Conservation (phyloP, 768 basidiomycete species). For the Mycena belliarum region DNA sequence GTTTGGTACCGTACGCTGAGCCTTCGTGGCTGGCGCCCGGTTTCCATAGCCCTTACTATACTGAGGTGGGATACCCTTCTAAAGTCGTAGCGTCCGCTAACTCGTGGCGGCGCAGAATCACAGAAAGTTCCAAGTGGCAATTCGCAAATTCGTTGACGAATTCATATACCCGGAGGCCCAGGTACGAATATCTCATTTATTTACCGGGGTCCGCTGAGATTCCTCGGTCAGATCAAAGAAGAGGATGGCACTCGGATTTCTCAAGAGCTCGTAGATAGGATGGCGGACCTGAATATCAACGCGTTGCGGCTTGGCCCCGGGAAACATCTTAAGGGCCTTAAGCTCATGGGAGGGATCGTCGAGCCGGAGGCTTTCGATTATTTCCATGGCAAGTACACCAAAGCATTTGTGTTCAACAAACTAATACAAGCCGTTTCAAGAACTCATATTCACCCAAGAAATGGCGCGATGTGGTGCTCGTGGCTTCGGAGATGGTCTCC, state of each 20-base stretch:
- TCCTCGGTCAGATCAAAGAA: slow-evolving; percentile 60
- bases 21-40: slow-evolving; percentile 71
- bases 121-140: slow-evolving; percentile 51
- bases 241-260: slow-evolving; percentile 86
- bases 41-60: slow-evolving; percentile 75
- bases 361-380: slow-evolving; percentile 88
- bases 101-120: slow-evolving; percentile 45
- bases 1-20: slow-evolving; percentile 77
- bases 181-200: slow-evolving; percentile 15
- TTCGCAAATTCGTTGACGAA: slow-evolving; percentile 70
- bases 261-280: slow-evolving; percentile 76
- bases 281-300: slow-evolving; percentile 81
- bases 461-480: slow-evolving; percentile 65
- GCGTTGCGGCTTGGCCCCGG: slow-evolving; percentile 96
- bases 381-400: slow-evolving; percentile 80
- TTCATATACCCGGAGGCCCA: slow-evolving; percentile 52
- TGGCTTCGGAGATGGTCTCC: slow-evolving; percentile 85
- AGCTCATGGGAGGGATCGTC: slow-evolving; percentile 80
- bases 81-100: background rate
- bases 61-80: slow-evolving; percentile 48
- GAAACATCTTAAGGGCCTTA: slow-evolving; percentile 83
- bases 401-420: too few species aligned
- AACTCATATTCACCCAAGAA: slow-evolving; percentile 88
- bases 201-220: slow-evolving; percentile 11
- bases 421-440: background rate